Evolutionary conservation across 441 rosid species (phyloP).

Genomic region (Gossypium gossypioides): DNA sequence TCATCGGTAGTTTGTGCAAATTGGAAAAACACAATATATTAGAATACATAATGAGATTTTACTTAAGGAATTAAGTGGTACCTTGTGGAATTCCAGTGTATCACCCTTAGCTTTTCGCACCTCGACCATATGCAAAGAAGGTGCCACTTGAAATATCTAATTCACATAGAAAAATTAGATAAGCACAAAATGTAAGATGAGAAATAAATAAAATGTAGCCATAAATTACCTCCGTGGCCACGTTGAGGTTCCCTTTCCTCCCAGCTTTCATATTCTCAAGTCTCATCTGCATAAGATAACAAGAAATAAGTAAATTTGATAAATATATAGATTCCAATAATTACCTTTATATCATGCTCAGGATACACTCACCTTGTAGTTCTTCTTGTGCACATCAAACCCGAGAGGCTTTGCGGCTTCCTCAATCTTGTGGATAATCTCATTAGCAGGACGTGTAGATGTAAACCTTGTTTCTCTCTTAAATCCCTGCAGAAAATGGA

Average conservation of each 20-base stretch:
- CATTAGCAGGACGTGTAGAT: conserved; percentile 62
- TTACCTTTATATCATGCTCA: neutral
- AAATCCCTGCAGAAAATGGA: conserved; percentile 36
- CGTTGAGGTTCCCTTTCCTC: conserved; percentile 83
- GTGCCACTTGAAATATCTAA: conserved; percentile 89
- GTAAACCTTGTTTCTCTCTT: conserved; percentile 89
- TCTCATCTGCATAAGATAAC: conserved; percentile 51
- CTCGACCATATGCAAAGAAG: conserved; percentile 90
- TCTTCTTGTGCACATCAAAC: conserved; percentile 85
- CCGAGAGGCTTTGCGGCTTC: conserved; percentile 95
- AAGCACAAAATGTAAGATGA: neutral
- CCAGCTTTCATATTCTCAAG: conserved; percentile 87
- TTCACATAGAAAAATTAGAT: conserved; percentile 12
- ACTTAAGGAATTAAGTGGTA: conserved; percentile 11
- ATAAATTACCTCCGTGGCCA: conserved; percentile 74
- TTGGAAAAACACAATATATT: neutral
- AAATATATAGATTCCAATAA: conserved; percentile 1
- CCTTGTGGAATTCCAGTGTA: conserved; percentile 91
- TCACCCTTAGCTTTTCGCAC: conserved; percentile 92
- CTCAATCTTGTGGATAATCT: conserved; percentile 82
- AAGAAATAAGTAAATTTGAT: conserved; percentile 4
- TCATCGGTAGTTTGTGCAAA: neutral
- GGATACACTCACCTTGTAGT: conserved; percentile 55
- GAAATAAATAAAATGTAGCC: neutral
- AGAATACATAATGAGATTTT: neutral